Conservation (phyloP, 805 yeast genomes). For the Wickerhamiella qilinensis region DNA sequence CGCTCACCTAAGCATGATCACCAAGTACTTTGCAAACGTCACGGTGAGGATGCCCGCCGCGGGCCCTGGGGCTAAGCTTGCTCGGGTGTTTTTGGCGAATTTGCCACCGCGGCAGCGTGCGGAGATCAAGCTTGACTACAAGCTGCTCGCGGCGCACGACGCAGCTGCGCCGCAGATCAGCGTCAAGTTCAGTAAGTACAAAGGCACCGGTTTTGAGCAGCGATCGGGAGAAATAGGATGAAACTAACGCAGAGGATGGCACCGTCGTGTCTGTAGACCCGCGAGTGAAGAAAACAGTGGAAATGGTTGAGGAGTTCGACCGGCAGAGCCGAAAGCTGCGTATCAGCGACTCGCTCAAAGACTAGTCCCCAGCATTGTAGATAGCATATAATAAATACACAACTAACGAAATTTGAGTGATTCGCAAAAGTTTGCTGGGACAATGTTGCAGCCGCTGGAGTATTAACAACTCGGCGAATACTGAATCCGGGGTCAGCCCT, state of each 20-base stretch:
- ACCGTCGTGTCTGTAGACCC: conserved; percentile 56
- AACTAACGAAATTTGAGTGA: too few relatives aligned
- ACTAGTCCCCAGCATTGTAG: too few relatives aligned
- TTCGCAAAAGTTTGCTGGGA: too few relatives aligned
- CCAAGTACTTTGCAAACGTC: conserved; percentile 72
- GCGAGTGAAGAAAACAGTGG: conserved; percentile 34
- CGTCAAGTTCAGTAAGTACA: conserved; percentile 43
- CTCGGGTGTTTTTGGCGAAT: conserved; percentile 62
- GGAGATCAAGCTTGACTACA: conserved; percentile 44
- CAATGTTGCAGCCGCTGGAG: too few relatives aligned
- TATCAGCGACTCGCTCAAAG: conserved; percentile 36
- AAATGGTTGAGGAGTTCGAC: conserved; percentile 52
- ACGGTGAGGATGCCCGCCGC: conserved; percentile 38
- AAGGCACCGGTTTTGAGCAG: background rate
- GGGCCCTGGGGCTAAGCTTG: conserved; percentile 40
- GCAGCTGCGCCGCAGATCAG: conserved; percentile 42
- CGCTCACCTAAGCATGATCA: conserved; percentile 78
- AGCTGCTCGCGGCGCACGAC: conserved; percentile 32
- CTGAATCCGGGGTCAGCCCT: too few relatives aligned
- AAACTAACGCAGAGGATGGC: conserved; percentile 40
- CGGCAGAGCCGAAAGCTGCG: conserved; percentile 68
- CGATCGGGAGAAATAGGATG: background rate
- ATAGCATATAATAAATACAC: too few relatives aligned
- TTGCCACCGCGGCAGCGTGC: conserved; percentile 62
- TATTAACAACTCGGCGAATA: too few relatives aligned